Percentiles rank a stretch among this genome's conserved stretches.
Conservation (phyloP, 768 basidiomycete species). For the Suillus americanus region DNA sequence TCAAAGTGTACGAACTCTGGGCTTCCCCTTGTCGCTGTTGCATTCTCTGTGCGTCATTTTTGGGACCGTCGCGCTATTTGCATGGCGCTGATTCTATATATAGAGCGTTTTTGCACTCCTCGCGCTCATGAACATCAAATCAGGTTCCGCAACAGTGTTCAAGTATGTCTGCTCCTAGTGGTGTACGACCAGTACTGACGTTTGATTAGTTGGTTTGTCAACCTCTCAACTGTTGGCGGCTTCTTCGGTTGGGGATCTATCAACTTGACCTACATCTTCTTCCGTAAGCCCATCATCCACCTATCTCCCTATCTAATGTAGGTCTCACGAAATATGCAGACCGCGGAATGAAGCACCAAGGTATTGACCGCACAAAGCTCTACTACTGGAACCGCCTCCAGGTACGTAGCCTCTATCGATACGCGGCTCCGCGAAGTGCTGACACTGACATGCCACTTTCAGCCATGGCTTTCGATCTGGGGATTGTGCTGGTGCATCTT, state of each 20-base stretch:
- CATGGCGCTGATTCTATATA: constrained; percentile 1
- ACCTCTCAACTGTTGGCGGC: constrained; percentile 64
- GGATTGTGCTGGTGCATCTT: constrained; percentile 61
- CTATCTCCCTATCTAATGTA: constrained; percentile 1
- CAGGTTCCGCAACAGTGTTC: constrained; percentile 44
- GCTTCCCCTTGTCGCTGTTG: constrained; percentile 44
- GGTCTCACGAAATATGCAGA: constrained; percentile 33
- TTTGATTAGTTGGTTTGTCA: constrained; percentile 61
- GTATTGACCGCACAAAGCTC: constrained; percentile 59
- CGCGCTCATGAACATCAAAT: constrained; percentile 66
- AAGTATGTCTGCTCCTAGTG: constrained; percentile 12
- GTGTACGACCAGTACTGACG: constrained; percentile 5
- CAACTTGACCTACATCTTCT: constrained; percentile 71
- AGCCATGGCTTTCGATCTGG: constrained; percentile 65
- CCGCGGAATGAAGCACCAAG: constrained; percentile 69
- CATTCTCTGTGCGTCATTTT: constrained; percentile 24
- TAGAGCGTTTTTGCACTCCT: constrained; percentile 43
- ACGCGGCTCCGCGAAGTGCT: neutral
- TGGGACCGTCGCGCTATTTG: neutral
- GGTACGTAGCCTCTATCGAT: constrained; percentile 4
- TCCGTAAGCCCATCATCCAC: constrained; percentile 43
- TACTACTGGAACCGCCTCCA: constrained; percentile 61
- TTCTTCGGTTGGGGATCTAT: constrained; percentile 69
- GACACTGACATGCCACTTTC: constrained; percentile 19
- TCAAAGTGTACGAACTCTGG: constrained; percentile 48